Base-by-base conservation (phyloP, 768 basidiomycete species). In the Suillus lakei region DNA sequence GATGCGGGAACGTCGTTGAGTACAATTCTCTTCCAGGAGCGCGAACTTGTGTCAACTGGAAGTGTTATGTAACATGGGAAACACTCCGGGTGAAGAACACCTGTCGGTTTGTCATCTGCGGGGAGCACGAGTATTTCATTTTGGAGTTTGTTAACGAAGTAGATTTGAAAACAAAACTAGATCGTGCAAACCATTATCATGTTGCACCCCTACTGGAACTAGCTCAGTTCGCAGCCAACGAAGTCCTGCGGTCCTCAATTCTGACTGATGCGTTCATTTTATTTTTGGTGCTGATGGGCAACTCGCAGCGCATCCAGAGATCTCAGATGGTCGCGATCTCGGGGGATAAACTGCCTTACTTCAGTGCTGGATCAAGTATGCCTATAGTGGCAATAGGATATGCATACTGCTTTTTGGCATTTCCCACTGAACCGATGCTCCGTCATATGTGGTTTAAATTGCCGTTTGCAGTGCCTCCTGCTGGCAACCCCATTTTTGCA, bases 1-100 rank as follows among this genome's bases (percentile, higher is more conserved):
- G 56, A 58, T 26, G 8, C 36, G 23, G 55, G 34, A 9, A 12
- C 34, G 15, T 34, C 34, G 15, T 38, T 58, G 5, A 38, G 38
- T 15, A 58, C 56, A 5, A 58, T 58, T 9, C 23, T 38, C 9
- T 58, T 58, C 56, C 56, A 58, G 56, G 56, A 58, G 16, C 53
- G 6, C 53, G 36, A 18, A 8, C 38, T 39, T 26, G 56, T 39
- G 38, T 38, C 56, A 3, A 28, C 23, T 38, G 23, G 4, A 9
- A 18, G 23, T 38, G 2, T 10, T 18, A 38, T 26, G 3, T 58
- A 58, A 23, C 15, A 58, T 8, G 15, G 18, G 30, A 54, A 32
- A 34, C 12, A 21, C 32, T 26, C 10, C 36, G 26, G 28, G 34
- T 36, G 32, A 38, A 15, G n/a, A n/a, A 34, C 21, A 54, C 53